Evolutionary conservation across 2,329 filamentous ascomycete genomes (phyloP).

Genomic region (Endothia cerciana): DNA sequence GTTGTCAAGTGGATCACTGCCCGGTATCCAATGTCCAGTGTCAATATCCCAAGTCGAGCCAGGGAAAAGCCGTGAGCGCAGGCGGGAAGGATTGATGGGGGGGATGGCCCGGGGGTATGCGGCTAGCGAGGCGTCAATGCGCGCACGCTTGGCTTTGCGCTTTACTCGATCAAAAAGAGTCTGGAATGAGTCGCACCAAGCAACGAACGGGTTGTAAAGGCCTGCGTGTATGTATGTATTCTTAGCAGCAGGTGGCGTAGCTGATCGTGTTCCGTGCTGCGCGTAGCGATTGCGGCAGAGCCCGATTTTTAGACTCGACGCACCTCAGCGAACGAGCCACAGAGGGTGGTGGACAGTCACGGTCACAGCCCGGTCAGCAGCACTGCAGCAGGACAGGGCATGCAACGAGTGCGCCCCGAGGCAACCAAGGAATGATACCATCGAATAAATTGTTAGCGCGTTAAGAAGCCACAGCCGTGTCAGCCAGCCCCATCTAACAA

Average conservation of each 20-base stretch:
- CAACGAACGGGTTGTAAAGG: background rate
- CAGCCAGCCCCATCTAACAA: background rate
- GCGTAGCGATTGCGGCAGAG: background rate
- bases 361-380: background rate
- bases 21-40: conserved; percentile 10
- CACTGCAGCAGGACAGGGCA: background rate
- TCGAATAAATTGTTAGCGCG: conserved; percentile 18
- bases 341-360: background rate
- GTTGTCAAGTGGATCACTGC: conserved; percentile 27
- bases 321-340: background rate
- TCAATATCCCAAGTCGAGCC: conserved; percentile 3
- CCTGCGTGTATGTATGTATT: conserved; percentile 1
- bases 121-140: conserved; percentile 27
- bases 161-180: background rate
- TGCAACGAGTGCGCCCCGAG: background rate
- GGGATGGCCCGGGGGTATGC: conserved; percentile 11
- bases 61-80: background rate
- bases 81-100: background rate
- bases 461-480: background rate
- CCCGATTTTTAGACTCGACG: conserved; percentile 6
- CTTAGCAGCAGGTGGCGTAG: conserved; percentile 21
- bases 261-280: background rate
- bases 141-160: conserved; percentile 8
- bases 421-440: background rate
- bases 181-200: conserved; percentile 19